These are phyloP conservation scores for Exsudoporus frostii DNA, from an alignment of 768 basidiomycete genomes.

Conservation along the genomic window DNA sequence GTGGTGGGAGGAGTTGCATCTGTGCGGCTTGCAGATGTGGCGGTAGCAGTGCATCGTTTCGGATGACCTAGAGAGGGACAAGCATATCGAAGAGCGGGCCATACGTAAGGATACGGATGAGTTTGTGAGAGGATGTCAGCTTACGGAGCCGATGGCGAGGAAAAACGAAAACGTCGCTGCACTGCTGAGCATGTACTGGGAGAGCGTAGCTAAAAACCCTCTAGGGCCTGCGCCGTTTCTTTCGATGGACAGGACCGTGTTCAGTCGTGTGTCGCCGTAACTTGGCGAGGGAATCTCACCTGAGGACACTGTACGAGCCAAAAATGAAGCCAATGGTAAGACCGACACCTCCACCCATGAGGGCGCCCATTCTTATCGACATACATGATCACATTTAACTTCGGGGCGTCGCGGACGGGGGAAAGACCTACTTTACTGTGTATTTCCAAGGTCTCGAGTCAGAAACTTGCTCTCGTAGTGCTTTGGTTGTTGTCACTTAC, in stretches of 20 bases:
- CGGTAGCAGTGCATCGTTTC: slow-evolving; percentile 65
- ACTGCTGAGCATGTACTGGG: slow-evolving; percentile 98
- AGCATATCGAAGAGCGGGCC: neutral
- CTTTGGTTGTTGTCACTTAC: slow-evolving; percentile 39
- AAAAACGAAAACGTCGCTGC: slow-evolving; percentile 98
- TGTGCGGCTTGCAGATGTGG: slow-evolving; percentile 64
- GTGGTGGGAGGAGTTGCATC: slow-evolving; percentile 52
- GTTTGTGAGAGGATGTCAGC: slow-evolving; percentile 18
- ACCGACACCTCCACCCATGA: slow-evolving; percentile 92
- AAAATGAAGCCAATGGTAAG: slow-evolving; percentile 98
- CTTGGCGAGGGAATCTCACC: slow-evolving; percentile 46
- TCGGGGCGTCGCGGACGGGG: neutral
- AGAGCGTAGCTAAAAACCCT: slow-evolving; percentile 86
- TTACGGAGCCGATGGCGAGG: slow-evolving; percentile 89
- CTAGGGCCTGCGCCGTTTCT: slow-evolving; percentile 91
- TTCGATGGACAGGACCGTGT: neutral
- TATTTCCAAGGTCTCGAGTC: slow-evolving; percentile 3
- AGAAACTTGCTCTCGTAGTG: slow-evolving; percentile 3
- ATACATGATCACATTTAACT: slow-evolving; percentile 5
- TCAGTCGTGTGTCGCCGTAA: slow-evolving; percentile 3
- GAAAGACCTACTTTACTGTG: slow-evolving; percentile 56
- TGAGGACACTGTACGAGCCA: slow-evolving; percentile 86
- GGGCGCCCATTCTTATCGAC: slow-evolving; percentile 76
- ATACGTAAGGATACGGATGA: slow-evolving; percentile 5
- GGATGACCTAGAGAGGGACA: slow-evolving; percentile 67